These are phyloP conservation scores for Nosema bombycis DNA, from an alignment of 371 early-diverging fungal genomes.

Conservation along the genomic window DNA sequence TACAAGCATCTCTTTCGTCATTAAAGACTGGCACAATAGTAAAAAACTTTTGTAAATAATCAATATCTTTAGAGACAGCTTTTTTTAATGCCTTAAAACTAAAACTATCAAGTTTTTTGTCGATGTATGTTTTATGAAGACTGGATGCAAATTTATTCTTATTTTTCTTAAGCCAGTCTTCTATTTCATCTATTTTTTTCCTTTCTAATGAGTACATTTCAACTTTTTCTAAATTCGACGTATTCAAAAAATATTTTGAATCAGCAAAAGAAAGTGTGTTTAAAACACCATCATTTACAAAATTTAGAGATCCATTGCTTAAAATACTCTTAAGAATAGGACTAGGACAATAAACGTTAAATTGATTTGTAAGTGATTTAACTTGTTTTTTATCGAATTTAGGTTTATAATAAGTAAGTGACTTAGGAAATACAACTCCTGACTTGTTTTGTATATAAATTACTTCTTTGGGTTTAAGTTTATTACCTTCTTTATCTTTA, in stretches of 20 bases:
- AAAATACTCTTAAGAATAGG: constrained; percentile 4
- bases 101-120: not conserved
- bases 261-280: not conserved
- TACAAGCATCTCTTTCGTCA: not conserved
- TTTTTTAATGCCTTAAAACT: not conserved
- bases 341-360: not conserved
- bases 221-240: not conserved
- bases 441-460: constrained; percentile 1
- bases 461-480: constrained; percentile 6
- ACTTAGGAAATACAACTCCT: not conserved
- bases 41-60: not conserved
- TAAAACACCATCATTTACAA: not conserved
- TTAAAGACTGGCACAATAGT: not conserved
- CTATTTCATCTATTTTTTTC: not conserved
- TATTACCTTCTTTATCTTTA: constrained; percentile 22
- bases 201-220: not conserved
- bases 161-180: not conserved
- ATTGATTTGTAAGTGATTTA: too few relatives aligned
- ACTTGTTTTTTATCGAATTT: not conserved
- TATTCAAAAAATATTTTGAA: not conserved
- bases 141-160: not conserved
- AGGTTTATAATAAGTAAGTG: not conserved
- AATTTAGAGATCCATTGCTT: not conserved
- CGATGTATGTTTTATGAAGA: not conserved
- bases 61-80: not conserved